Percentiles rank a stretch among this genome's conserved stretches.
Evolutionary conservation across 2,329 filamentous ascomycete genomes (phyloP).

Genomic region (Cladosporium sp.): DNA sequence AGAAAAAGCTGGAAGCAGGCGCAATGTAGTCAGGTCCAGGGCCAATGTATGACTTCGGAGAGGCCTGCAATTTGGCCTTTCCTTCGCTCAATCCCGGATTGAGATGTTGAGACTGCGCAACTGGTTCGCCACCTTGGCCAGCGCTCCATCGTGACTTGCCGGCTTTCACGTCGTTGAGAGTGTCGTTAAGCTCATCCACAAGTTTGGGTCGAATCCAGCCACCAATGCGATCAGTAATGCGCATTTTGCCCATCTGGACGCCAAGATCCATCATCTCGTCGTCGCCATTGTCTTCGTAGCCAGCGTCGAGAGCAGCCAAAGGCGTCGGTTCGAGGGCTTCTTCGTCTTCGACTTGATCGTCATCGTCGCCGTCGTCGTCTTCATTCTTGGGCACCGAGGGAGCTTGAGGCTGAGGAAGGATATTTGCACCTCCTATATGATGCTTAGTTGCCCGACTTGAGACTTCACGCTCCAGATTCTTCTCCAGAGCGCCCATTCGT

Average conservation of each 20-base stretch:
- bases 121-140: neutral
- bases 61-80: conserved; percentile 21
- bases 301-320: conserved; percentile 60
- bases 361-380: conserved; percentile 53
- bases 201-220: conserved; percentile 68
- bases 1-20: conserved; percentile 64
- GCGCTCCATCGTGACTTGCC: conserved; percentile 22
- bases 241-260: conserved; percentile 66
- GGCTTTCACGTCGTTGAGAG: conserved; percentile 27
- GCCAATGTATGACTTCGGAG: conserved; percentile 51
- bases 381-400: neutral
- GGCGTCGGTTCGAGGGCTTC: conserved; percentile 59
- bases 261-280: conserved; percentile 70
- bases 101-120: neutral
- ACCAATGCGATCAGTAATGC: conserved; percentile 69
- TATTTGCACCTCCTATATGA: conserved; percentile 23
- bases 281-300: conserved; percentile 62
- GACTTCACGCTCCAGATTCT: conserved; percentile 65
- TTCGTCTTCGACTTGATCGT: conserved; percentile 54
- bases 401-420: conserved; percentile 14
- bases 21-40: conserved; percentile 64
- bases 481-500: conserved; percentile 68
- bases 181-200: conserved; percentile 58
- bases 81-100: conserved; percentile 1
- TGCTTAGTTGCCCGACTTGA: conserved; percentile 40